Conservation (phyloP, 2,329 filamentous ascomycete species). For the Sporothrix curviconia region DNA sequence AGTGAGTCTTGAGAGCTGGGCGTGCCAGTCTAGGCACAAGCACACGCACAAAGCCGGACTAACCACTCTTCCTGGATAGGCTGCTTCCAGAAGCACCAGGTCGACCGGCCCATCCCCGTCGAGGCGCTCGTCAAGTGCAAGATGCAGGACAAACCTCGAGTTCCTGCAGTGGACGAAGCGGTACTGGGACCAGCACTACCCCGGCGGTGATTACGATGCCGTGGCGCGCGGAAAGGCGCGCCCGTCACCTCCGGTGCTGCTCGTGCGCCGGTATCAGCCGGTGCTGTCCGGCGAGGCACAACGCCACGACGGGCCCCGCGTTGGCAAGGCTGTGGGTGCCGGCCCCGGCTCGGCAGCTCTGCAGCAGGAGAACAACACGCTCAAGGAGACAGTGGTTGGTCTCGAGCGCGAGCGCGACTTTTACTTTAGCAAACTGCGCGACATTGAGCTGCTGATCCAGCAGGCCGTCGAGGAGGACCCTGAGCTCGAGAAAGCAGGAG, state of each 20-base stretch:
- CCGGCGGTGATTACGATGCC: constrained; percentile 94
- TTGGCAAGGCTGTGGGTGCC: constrained; percentile 30
- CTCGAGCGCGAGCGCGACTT: constrained; percentile 96
- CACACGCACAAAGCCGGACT: background rate
- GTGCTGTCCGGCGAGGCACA: constrained; percentile 49
- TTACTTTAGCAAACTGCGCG: constrained; percentile 96
- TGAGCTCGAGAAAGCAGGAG: constrained; percentile 88
- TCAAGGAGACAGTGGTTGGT: constrained; percentile 93
- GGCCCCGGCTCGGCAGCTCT: constrained; percentile 64
- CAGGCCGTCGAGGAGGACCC: constrained; percentile 88
- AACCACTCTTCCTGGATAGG: constrained; percentile 45
- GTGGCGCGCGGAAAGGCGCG: constrained; percentile 71
- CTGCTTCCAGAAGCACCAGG: constrained; percentile 73
- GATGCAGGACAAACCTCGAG: constrained; percentile 99
- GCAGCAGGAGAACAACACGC: constrained; percentile 74
- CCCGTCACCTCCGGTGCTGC: constrained; percentile 25
- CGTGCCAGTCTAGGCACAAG: no score
- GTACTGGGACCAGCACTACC: constrained; percentile 98
- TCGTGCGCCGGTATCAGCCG: constrained; percentile 42
- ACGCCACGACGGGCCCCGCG: constrained; percentile 53
- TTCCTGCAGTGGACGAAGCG: constrained; percentile 96
- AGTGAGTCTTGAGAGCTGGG: constrained; percentile 60
- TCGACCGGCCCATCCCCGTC: constrained; percentile 87
- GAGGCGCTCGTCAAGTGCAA: constrained; percentile 91
- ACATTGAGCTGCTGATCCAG: constrained; percentile 93